Evolutionary conservation across 2,329 filamentous ascomycete genomes (phyloP).

Genomic region (Hypoxylon sp.): DNA sequence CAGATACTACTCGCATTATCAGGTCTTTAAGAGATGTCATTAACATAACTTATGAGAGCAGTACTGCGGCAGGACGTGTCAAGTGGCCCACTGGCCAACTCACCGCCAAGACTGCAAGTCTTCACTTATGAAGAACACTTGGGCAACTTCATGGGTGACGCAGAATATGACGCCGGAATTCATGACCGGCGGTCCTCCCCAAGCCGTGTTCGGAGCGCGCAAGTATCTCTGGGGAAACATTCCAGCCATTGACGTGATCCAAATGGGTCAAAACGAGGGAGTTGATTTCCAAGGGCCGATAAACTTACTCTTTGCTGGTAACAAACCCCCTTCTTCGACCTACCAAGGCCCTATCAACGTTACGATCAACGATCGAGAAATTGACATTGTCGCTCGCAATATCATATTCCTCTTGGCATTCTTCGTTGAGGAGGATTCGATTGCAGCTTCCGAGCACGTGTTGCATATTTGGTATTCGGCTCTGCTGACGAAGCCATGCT

Average conservation of each 20-base stretch:
- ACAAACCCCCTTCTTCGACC: background rate
- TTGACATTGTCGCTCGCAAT: conserved; percentile 32
- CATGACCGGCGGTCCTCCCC: no score
- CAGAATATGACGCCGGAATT: no score
- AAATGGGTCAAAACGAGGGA: conserved; percentile 24
- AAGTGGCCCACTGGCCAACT: conserved; percentile 46
- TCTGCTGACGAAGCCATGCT: conserved; percentile 23
- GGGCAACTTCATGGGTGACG: conserved; percentile 49
- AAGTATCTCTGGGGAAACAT: conserved; percentile 40
- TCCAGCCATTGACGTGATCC: conserved; percentile 33
- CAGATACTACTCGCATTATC: no score
- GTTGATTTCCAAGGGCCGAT: conserved; percentile 12
- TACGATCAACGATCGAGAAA: conserved; percentile 24
- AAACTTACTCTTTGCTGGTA: conserved; percentile 29
- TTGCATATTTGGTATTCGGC: conserved; percentile 38
- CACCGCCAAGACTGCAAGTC: conserved; percentile 52
- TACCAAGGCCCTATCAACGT: conserved; percentile 23
- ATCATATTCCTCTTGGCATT: conserved; percentile 31
- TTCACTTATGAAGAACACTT: conserved; percentile 43
- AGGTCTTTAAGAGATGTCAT: no score
- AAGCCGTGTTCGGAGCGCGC: no score
- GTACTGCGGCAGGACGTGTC: conserved; percentile 53
- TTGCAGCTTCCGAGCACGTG: conserved; percentile 18
- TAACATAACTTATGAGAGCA: conserved; percentile 24
- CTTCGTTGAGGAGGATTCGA: conserved; percentile 23